These are phyloP conservation scores for Scheffersomyces stambukii DNA, from an alignment of 1,139 yeast genomes.

Conservation along the genomic window DNA sequence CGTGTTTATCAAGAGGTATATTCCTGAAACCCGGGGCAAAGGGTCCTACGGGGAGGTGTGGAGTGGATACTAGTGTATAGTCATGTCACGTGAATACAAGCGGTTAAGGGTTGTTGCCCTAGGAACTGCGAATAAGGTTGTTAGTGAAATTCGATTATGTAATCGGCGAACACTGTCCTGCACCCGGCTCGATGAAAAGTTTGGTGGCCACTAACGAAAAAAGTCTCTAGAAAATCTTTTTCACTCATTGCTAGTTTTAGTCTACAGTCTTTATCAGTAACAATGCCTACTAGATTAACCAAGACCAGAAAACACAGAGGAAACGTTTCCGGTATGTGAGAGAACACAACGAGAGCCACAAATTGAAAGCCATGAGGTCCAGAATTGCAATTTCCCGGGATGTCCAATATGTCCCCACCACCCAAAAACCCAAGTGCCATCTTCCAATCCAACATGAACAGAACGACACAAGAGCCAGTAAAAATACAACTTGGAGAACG, in stretches of 20 bases:
- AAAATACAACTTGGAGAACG: background rate
- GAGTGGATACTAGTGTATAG: no score
- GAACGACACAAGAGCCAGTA: background rate
- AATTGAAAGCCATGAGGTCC: no score
- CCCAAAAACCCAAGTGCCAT: no score
- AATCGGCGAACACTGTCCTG: background rate
- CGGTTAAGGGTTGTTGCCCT: constrained; percentile 11
- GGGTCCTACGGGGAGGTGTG: constrained; percentile 58
- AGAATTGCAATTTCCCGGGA: no score
- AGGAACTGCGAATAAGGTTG: background rate
- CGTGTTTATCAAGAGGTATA: constrained; percentile 38
- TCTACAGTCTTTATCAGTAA: constrained; percentile 13
- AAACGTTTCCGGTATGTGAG: constrained; percentile 93
- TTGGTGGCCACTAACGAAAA: constrained; percentile 2
- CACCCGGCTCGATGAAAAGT: no score
- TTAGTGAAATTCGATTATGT: background rate
- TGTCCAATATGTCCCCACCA: no score
- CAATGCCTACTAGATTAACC: constrained; percentile 99
- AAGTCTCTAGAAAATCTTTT: constrained; percentile 7
- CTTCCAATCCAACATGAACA: no score
- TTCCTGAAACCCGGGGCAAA: constrained; percentile 83
- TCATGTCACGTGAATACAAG: background rate
- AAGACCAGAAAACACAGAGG: constrained; percentile 99
- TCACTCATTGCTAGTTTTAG: constrained; percentile 4
- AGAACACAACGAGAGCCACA: no score